Conservation (phyloP, 805 yeast species). For the Candida chilensis region DNA sequence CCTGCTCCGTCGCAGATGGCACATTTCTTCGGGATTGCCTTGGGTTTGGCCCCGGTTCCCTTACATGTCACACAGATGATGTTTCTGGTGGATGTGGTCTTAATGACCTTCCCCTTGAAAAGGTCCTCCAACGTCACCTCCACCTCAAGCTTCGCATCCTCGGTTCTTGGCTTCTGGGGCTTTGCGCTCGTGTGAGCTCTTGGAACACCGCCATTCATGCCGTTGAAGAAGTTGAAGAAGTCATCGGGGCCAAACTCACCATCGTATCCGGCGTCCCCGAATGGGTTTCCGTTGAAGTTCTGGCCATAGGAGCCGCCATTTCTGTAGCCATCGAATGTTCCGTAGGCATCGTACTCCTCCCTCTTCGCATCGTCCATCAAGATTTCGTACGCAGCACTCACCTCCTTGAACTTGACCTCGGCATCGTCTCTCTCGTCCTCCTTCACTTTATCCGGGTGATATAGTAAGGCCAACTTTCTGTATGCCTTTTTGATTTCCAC, state of each 20-base stretch:
- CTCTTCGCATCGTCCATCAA: constrained; percentile 62
- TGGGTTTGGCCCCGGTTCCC: constrained; percentile 67
- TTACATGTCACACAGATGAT: constrained; percentile 64
- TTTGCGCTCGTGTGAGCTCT: constrained; percentile 6
- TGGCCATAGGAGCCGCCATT: constrained; percentile 9
- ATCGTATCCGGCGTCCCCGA: constrained; percentile 29
- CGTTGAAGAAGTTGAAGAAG: constrained; percentile 60
- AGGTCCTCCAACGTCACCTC: constrained; percentile 64
- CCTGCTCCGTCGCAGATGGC: constrained; percentile 70
- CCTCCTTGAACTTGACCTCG: constrained; percentile 74
- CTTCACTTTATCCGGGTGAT: constrained; percentile 85
- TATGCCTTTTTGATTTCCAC: constrained; percentile 79
- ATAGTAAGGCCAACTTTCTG: constrained; percentile 68
- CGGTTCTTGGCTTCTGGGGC: constrained; percentile 27
- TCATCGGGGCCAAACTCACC: constrained; percentile 60
- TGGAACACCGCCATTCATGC: constrained; percentile 20
- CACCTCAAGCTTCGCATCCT: constrained; percentile 59
- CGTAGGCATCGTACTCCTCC: constrained; percentile 49
- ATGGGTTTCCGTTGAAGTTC: constrained; percentile 21
- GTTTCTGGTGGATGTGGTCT: constrained; percentile 63
- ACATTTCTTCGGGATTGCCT: constrained; percentile 51
- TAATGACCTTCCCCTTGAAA: constrained; percentile 73
- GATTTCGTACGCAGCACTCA: constrained; percentile 79
- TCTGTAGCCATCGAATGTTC: constrained; percentile 23
- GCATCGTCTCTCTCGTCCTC: constrained; percentile 61